A percentile compares a stretch with the other conserved stretches of the same genome.
These are phyloP conservation scores for Arctostaphylos glauca DNA, from an alignment of 148 eudicot genomes.

Conservation along the genomic window DNA sequence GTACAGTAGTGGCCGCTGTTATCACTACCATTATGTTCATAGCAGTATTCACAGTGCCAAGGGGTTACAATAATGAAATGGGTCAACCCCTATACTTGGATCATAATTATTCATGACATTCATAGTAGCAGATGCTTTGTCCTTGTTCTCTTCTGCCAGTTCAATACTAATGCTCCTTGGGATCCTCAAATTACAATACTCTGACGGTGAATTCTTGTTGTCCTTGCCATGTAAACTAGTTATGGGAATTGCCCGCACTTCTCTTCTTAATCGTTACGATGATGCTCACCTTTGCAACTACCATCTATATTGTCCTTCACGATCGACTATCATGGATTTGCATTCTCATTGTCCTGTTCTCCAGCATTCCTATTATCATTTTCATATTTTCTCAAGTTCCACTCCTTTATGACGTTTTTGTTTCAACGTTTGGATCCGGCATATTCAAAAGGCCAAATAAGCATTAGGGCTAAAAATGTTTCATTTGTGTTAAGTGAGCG, in stretches of 20 bases:
- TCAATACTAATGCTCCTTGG: slow-evolving; percentile 2
- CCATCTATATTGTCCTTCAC: slow-evolving; percentile 6
- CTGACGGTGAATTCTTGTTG: background rate
- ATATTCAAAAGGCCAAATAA: background rate
- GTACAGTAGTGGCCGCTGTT: slow-evolving; percentile 2
- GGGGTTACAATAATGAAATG: background rate
- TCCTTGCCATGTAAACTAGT: slow-evolving; percentile 12
- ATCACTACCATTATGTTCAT: slow-evolving; percentile 11
- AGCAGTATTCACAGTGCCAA: slow-evolving; percentile 10
- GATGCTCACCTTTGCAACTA: slow-evolving; percentile 14
- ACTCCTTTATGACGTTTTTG: background rate
- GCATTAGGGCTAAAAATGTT: background rate
- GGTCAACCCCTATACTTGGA: slow-evolving; percentile 2
- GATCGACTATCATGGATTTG: slow-evolving; percentile 1
- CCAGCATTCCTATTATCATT: background rate
- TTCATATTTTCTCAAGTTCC: slow-evolving; percentile 17
- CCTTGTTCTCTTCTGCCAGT: slow-evolving; percentile 13
- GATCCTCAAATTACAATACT: slow-evolving; percentile 8
- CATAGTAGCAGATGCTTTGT: slow-evolving; percentile 2
- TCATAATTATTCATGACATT: slow-evolving; percentile 2
- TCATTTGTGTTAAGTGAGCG: background rate
- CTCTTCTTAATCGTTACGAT: slow-evolving; percentile 8
- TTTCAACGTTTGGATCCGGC: slow-evolving; percentile 8
- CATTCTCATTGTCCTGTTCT: slow-evolving; percentile 3
- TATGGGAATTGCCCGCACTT: slow-evolving; percentile 9